Evolutionary conservation across 352 stramenopile genomes (phyloP), one percentile per base, ranked within the genome.

Genomic region (Pythium periplocum): DNA sequence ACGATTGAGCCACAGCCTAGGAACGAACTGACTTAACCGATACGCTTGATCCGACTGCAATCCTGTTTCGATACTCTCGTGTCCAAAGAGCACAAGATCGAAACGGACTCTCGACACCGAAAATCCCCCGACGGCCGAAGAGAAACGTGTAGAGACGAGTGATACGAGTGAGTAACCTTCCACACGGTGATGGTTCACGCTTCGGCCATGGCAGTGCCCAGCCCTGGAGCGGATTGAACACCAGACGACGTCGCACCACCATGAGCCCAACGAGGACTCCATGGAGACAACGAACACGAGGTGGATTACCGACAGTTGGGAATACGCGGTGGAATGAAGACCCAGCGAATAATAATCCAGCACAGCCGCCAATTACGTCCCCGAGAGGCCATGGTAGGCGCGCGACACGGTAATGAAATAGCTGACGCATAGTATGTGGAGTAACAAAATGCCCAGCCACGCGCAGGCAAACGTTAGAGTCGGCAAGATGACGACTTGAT

Each of bases 61-160:
- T 4, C 45, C 8, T 4, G 41, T 32, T 51, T 70, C 58, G 10
- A 53, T 57, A 10, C 35, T 4, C 32, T 56, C 55, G 6, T 36
- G 41, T n/a, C 11, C 17, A 6, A 64, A 39, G 34, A 60, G 64
- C 4, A 70, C 32, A 4, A 55, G 8, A 3, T 66, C 53, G 35
- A 70, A 70, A 33, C 36, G 41, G 30, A 45, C 53, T 57, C 9
- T 62, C 49, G 40, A 70, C 49, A 26, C 62, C 58, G n/a, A 70
- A 60, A 10, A 66, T 4, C 6, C 53, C 53, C 3, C 61, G 45
- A 2, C 51, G 45, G n/a, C n/a, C n/a, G n/a, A n/a, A n/a, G n/a
- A n/a, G n/a, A n/a, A n/a, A n/a, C n/a, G n/a, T n/a, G n/a, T n/a
- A n/a, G n/a, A n/a, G n/a, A n/a, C n/a, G n/a, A n/a, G n/a, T n/a